phyloP scores from a whole-genome alignment of 177 flowering plant species.

The Vitis hybrid region DNA sequence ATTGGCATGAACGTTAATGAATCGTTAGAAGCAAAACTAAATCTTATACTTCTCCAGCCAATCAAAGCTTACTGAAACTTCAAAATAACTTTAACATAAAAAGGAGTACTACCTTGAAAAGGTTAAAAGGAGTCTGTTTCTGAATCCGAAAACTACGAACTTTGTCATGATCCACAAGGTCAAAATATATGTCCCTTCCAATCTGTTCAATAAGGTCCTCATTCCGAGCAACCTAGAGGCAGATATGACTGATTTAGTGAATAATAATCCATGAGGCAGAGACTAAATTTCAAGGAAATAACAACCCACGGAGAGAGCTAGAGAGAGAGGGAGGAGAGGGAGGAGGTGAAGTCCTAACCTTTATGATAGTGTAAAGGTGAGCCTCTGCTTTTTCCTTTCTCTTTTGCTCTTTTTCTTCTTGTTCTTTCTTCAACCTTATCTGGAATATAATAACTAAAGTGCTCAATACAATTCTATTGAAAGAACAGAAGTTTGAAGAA shows the following conservation, averaged over 20 bases:
- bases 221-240: constrained; percentile 66
- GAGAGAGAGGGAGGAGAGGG: constrained; percentile 7
- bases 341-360: constrained; percentile 18
- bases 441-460: constrained; percentile 8
- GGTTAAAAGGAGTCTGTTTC: constrained; percentile 58
- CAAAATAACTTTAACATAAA: neutral
- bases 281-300: neutral
- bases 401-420: constrained; percentile 43
- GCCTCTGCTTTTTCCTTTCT: constrained; percentile 42
- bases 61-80: no score
- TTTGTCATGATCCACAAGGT: constrained; percentile 88
- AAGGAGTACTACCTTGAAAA: constrained; percentile 54
- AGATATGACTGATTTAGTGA: neutral
- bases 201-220: constrained; percentile 77
- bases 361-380: constrained; percentile 40
- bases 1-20: no score
- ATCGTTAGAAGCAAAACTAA: no score
- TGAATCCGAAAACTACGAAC: constrained; percentile 77
- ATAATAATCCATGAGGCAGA: neutral
- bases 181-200: constrained; percentile 77
- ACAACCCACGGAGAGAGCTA: constrained; percentile 21
- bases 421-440: constrained; percentile 39
- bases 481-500: neutral
- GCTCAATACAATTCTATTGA: neutral
- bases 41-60: no score